These are phyloP conservation scores for Apiospora aurea DNA, from an alignment of 2,329 filamentous ascomycete genomes.

Conservation along the genomic window DNA sequence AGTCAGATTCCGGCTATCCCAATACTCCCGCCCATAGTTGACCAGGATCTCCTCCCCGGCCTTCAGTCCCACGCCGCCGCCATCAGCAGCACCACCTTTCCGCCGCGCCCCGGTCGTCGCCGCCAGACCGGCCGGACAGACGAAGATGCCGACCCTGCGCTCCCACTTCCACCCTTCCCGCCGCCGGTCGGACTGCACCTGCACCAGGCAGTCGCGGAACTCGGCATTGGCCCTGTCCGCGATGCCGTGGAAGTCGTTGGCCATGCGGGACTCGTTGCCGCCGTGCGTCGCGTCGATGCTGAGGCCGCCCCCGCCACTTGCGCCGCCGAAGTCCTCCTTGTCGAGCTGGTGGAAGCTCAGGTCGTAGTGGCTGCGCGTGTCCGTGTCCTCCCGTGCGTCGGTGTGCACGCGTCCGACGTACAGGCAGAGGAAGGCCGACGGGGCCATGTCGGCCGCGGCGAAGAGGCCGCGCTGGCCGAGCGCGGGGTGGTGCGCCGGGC, in stretches of 20 bases:
- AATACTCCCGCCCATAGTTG: conserved; percentile 20
- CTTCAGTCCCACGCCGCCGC: not conserved
- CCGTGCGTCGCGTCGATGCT: not conserved
- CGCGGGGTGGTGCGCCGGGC: not conserved
- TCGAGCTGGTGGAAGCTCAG: conserved; percentile 7
- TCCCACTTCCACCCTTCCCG: conserved; percentile 19
- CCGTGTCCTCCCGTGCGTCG: conserved; percentile 4
- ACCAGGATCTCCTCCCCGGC: conserved; percentile 14
- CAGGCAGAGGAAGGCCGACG: conserved; percentile 1
- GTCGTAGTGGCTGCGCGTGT: conserved; percentile 20
- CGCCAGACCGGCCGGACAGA: conserved; percentile 1
- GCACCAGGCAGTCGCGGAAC: conserved; percentile 21
- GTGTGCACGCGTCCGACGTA: conserved; percentile 19
- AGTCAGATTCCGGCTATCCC: conserved; percentile 16
- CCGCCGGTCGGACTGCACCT: conserved; percentile 8
- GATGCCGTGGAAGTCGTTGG: conserved; percentile 4
- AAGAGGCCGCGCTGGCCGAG: conserved; percentile 15
- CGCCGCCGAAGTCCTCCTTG: not conserved
- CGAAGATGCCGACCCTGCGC: conserved; percentile 20
- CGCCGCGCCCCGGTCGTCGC: not conserved
- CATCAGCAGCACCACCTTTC: not conserved
- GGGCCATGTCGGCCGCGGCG: not conserved
- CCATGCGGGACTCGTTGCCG: conserved; percentile 1
- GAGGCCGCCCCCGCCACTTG: not conserved
- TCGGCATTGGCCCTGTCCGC: conserved; percentile 19